A percentile compares a stretch with the other conserved stretches of the same genome.
Evolutionary conservation across 116 monocot genomes (phyloP).

Genomic region (Iris pallida): DNA sequence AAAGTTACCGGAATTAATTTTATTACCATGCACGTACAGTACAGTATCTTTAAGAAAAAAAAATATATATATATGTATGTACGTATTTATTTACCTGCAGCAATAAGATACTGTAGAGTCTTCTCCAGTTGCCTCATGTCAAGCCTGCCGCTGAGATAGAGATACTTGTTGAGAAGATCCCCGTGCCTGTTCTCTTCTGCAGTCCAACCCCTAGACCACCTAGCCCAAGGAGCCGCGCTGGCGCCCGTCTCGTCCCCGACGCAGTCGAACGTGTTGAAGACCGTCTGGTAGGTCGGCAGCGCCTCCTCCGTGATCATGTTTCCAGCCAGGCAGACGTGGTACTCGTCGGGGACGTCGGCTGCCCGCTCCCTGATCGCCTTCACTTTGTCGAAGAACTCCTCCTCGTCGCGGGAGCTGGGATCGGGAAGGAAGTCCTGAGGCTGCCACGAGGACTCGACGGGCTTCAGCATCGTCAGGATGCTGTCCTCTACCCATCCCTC

Average conservation of each 20-base stretch:
- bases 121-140: slow-evolving; percentile 20
- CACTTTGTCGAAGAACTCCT: neutral
- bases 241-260: slow-evolving; percentile 3
- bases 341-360: slow-evolving; percentile 1
- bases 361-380: neutral
- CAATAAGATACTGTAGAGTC: slow-evolving; percentile 18
- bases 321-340: slow-evolving; percentile 4
- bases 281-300: slow-evolving; percentile 11
- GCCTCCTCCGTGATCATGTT: slow-evolving; percentile 21
- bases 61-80: no score
- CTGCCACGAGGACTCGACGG: slow-evolving; percentile 12
- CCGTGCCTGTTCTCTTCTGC: slow-evolving; percentile 17
- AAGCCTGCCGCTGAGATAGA: slow-evolving; percentile 9
- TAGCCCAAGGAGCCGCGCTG: slow-evolving; percentile 10
- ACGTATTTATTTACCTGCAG: slow-evolving; percentile 7
- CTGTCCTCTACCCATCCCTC: slow-evolving; percentile 3
- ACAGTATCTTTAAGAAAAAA: no score
- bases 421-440: slow-evolving; percentile 5
- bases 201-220: slow-evolving; percentile 12
- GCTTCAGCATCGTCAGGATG: slow-evolving; percentile 5
- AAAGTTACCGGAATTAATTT: no score
- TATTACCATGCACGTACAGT: no score
- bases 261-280: neutral
- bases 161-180: slow-evolving; percentile 20
- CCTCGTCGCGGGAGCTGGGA: neutral